These are phyloP conservation scores for Hibiscus tridactylites DNA, from an alignment of 345 rosid genomes.

Conservation along the genomic window DNA sequence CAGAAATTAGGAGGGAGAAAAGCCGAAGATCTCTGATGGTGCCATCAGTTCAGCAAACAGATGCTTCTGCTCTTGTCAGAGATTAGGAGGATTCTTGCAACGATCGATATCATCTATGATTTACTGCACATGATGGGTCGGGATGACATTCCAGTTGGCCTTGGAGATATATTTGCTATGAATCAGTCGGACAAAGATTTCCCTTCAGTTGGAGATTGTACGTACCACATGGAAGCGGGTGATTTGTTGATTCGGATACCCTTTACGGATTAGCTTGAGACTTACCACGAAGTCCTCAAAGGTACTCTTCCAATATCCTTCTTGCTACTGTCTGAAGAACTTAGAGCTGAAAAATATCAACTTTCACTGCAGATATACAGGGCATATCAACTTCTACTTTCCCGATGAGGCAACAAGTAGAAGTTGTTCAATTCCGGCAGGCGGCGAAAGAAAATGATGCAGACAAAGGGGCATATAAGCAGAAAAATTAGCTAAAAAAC, in stretches of 20 bases:
- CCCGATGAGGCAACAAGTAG: no score
- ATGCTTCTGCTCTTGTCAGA: no score
- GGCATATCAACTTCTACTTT: no score
- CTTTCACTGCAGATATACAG: conserved; percentile 48
- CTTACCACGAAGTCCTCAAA: conserved; percentile 77
- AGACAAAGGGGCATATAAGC: no score
- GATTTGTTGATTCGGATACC: conserved; percentile 81
- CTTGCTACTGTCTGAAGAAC: neutral
- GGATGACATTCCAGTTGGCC: conserved; percentile 78
- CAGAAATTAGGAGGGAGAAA: no score
- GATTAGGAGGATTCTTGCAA: conserved; percentile 24
- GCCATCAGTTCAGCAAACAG: no score
- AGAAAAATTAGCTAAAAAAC: no score
- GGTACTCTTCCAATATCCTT: conserved; percentile 26
- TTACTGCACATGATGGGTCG: conserved; percentile 98
- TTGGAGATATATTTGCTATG: conserved; percentile 59
- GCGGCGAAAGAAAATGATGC: no score
- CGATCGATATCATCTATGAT: conserved; percentile 75
- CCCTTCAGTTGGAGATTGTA: conserved; percentile 67
- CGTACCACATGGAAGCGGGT: conserved; percentile 86
- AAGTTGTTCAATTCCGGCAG: no score
- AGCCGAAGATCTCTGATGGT: no score
- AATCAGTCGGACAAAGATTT: conserved; percentile 53
- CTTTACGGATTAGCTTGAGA: conserved; percentile 80
- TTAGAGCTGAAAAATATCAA: conserved; percentile 1